These are phyloP conservation scores for Nicotiana attenuata DNA, from an alignment of 257 asterid species.

Conservation along the genomic window DNA sequence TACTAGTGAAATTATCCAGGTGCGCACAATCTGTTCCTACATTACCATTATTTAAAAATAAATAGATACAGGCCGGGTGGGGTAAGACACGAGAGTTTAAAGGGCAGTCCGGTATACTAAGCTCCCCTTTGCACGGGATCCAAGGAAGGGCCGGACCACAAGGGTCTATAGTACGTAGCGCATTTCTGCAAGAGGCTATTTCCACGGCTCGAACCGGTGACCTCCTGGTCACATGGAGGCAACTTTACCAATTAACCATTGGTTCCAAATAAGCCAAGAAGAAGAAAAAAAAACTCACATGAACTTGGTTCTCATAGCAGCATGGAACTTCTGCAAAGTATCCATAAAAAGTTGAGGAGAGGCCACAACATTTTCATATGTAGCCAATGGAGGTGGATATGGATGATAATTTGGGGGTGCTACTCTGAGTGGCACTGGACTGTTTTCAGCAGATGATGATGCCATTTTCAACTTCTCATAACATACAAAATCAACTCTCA, in stretches of 20 bases:
- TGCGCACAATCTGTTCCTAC: not conserved
- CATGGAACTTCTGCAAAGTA: constrained; percentile 67
- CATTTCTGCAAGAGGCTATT: no score
- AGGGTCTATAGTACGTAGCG: no score
- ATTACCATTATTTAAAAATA: not conserved
- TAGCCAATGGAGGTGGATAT: constrained; percentile 68
- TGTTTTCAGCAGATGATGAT: constrained; percentile 28
- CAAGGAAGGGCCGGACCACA: no score
- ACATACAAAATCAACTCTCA: constrained; percentile 21
- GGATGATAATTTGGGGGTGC: constrained; percentile 29
- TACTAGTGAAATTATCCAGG: not conserved
- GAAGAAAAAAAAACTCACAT: constrained; percentile 42
- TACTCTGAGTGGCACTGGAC: constrained; percentile 25
- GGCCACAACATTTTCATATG: constrained; percentile 51
- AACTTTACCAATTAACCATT: not conserved
- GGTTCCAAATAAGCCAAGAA: not conserved
- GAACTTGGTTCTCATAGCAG: constrained; percentile 75
- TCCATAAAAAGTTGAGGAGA: constrained; percentile 48
- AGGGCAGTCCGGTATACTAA: no score
- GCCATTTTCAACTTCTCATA: constrained; percentile 24
- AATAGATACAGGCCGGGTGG: not conserved
- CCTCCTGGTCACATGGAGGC: no score
- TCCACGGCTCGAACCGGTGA: no score
- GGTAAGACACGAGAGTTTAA: not conserved
- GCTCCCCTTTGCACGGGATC: no score